A percentile compares a stretch with the other conserved stretches of the same genome.
These are phyloP conservation scores for Taiwanofungus camphoratus DNA, from an alignment of 1,284 basidiomycete genomes.

Conservation along the genomic window DNA sequence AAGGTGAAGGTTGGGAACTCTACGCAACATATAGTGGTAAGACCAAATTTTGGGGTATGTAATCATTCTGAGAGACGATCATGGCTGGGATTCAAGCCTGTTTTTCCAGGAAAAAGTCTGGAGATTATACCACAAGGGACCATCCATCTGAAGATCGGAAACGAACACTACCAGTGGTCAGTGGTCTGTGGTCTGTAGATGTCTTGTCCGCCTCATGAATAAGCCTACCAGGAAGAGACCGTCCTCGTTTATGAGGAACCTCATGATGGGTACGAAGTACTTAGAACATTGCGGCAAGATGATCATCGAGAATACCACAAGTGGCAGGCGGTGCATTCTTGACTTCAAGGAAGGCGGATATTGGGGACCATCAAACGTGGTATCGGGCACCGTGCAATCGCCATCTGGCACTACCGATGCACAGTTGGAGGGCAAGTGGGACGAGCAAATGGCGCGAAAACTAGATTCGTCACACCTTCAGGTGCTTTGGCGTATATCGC, in stretches of 20 bases:
- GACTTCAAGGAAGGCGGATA: slow-evolving; percentile 85
- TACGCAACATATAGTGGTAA: slow-evolving; percentile 69
- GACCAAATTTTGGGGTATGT: slow-evolving; percentile 85
- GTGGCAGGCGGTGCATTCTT: slow-evolving; percentile 54
- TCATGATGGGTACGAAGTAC: slow-evolving; percentile 88
- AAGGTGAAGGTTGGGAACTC: slow-evolving; percentile 73
- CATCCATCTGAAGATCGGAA: slow-evolving; percentile 57
- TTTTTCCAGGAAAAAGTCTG: slow-evolving; percentile 66
- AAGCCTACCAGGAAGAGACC: slow-evolving; percentile 75
- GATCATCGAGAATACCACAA: slow-evolving; percentile 59
- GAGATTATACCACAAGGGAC: slow-evolving; percentile 77
- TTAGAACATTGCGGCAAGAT: slow-evolving; percentile 78
- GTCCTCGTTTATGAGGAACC: slow-evolving; percentile 83
- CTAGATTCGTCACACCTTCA: slow-evolving; percentile 65
- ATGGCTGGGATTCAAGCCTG: slow-evolving; percentile 9
- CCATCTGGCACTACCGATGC: slow-evolving; percentile 47
- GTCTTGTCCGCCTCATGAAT: slow-evolving; percentile 3
- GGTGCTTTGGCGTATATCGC: slow-evolving; percentile 68
- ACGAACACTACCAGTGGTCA: slow-evolving; percentile 67
- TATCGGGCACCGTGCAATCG: slow-evolving; percentile 58
- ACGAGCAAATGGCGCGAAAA: slow-evolving; percentile 65
- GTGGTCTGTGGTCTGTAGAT: slow-evolving; percentile 13
- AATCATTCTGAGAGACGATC: slow-evolving; percentile 11
- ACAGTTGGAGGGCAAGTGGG: slow-evolving; percentile 79
- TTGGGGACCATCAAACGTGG: slow-evolving; percentile 73